Conservation (phyloP, 495 filamentous ascomycete genomes). For the Tuber indicum region DNA sequence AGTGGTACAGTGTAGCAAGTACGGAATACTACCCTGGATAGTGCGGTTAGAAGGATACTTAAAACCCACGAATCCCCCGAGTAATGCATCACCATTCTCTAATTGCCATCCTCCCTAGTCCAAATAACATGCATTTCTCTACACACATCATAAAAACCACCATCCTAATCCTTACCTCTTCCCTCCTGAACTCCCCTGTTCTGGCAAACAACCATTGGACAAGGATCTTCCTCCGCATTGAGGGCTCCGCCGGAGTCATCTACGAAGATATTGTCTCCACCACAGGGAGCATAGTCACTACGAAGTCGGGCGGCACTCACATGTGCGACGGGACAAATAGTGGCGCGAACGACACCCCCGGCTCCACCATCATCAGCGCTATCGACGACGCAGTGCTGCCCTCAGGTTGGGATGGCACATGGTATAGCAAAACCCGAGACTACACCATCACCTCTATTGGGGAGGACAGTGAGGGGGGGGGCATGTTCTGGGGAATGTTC, state of each 20-base stretch:
- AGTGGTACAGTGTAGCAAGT: too few relatives aligned
- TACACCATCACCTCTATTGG: constrained; percentile 9
- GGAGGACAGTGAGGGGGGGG: not conserved
- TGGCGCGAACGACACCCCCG: not conserved
- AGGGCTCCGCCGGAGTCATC: constrained; percentile 9
- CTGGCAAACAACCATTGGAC: not conserved
- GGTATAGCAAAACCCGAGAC: not conserved
- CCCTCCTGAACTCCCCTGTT: not conserved
- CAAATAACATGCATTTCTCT: not conserved
- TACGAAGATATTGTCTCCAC: constrained; percentile 8
- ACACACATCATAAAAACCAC: not conserved
- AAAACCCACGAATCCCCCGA: not conserved
- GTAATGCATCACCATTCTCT: not conserved
- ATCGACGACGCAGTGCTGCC: constrained; percentile 8
- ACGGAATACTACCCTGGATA: not conserved
- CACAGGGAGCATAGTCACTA: constrained; percentile 6
- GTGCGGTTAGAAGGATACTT: not conserved
- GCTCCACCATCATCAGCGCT: constrained; percentile 10
- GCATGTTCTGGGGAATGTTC: constrained; percentile 13
- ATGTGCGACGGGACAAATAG: too few relatives aligned
- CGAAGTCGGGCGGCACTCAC: too few relatives aligned
- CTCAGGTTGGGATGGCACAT: constrained; percentile 3
- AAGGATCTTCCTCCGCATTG: constrained; percentile 12
- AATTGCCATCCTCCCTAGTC: not conserved
- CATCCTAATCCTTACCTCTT: not conserved